Conservation (phyloP, 768 basidiomycete genomes). For the Russula olivacea region DNA sequence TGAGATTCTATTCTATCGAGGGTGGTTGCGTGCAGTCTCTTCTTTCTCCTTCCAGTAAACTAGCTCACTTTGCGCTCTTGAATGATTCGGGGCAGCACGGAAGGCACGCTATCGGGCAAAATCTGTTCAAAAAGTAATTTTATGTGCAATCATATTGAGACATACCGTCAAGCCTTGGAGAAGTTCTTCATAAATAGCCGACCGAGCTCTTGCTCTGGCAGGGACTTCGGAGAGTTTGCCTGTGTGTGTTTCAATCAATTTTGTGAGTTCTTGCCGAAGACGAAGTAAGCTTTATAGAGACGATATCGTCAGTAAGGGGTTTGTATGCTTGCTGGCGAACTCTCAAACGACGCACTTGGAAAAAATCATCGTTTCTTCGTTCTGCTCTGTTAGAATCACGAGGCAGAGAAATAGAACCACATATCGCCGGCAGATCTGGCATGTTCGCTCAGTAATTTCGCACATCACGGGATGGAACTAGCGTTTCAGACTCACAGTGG, state of each 20-base stretch:
- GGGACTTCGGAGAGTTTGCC: constrained; percentile 56
- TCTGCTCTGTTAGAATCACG: constrained; percentile 71
- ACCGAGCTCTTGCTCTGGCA: constrained; percentile 61
- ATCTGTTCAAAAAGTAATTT: neutral
- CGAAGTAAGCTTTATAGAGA: constrained; percentile 57
- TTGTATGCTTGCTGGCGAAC: neutral
- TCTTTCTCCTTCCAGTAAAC: constrained; percentile 83
- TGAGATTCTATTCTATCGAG: constrained; percentile 18
- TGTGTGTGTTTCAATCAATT: constrained; percentile 69
- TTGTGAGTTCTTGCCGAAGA: constrained; percentile 77
- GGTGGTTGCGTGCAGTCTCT: constrained; percentile 58
- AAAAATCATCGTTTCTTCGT: constrained; percentile 95
- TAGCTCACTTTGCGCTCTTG: constrained; percentile 81
- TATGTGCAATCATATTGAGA: constrained; percentile 20
- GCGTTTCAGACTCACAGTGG: constrained; percentile 42
- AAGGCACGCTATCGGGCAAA: constrained; percentile 48
- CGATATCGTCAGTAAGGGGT: constrained; percentile 2
- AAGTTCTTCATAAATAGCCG: constrained; percentile 67
- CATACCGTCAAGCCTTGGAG: constrained; percentile 73
- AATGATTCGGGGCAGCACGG: constrained; percentile 61
- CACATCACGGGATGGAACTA: neutral
- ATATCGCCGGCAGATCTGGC: constrained; percentile 70
- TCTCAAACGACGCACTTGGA: constrained; percentile 58
- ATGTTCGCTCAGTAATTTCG: constrained; percentile 22
- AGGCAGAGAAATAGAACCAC: constrained; percentile 76